Evolutionary conservation across 179 eudicot genomes (phyloP).

Genomic region (Beta macrorhiza): DNA sequence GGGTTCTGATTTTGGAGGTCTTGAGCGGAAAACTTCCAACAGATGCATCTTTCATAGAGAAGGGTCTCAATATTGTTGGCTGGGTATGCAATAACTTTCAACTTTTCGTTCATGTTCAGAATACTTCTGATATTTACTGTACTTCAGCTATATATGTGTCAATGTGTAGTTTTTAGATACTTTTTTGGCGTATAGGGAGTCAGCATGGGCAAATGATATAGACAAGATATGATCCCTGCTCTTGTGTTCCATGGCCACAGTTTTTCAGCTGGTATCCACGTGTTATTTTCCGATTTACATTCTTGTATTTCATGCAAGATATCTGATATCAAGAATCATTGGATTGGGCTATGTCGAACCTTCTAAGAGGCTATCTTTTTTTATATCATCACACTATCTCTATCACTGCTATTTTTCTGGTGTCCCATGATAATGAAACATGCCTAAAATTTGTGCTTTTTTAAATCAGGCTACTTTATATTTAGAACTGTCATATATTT

Average conservation of each 20-base stretch:
- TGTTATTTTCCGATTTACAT: no score
- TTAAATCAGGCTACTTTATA: no score
- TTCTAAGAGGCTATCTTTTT: background rate
- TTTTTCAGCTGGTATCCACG: no score
- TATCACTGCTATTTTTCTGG: background rate
- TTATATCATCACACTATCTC: background rate
- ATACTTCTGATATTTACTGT: background rate
- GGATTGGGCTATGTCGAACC: background rate
- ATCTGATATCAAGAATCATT: background rate
- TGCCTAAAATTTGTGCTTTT: background rate
- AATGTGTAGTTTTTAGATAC: background rate
- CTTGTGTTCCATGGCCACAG: no score
- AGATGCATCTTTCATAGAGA: constrained; percentile 94
- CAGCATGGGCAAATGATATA: no score
- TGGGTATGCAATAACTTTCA: constrained; percentile 61
- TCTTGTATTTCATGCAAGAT: no score
- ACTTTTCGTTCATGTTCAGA: background rate
- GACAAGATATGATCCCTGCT: no score
- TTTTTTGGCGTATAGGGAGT: no score
- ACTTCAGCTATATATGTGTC: background rate
- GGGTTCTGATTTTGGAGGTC: constrained; percentile 86
- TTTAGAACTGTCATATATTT: background rate
- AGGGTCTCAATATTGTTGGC: constrained; percentile 95
- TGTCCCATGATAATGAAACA: background rate
- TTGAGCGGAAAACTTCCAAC: constrained; percentile 97